Conservation (phyloP, 108 stramenopile genomes). For the Cylindrotheca closterium region DNA sequence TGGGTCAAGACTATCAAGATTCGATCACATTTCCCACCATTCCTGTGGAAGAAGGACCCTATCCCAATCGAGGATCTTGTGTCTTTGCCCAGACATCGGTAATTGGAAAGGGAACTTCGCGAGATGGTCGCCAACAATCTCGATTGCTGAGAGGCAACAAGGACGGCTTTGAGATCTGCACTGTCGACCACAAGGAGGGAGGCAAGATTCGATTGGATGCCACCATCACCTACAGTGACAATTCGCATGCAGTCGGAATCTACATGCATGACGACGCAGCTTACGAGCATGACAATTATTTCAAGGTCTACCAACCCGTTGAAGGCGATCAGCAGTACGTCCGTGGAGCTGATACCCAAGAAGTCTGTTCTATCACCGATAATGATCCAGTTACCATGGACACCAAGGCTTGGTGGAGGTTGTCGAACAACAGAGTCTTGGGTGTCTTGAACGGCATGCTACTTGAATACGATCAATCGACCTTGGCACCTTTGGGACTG, state of each 20-base stretch:
- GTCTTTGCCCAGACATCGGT: conserved; percentile 86
- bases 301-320: conserved; percentile 31
- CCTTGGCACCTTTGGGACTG: conserved; percentile 90
- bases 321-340: too few species aligned
- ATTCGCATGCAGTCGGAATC: too few species aligned
- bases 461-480: conserved; percentile 89
- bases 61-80: conserved; percentile 68
- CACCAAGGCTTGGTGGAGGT: conserved; percentile 84
- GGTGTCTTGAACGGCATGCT: conserved; percentile 89
- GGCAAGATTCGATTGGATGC: conserved; percentile 73
- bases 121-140: conserved; percentile 88
- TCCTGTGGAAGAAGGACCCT: too few species aligned
- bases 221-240: too few species aligned
- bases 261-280: too few species aligned
- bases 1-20: conserved; percentile 58
- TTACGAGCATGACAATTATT: too few species aligned
- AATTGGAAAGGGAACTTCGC: conserved; percentile 72
- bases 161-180: conserved; percentile 85
- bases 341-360: too few species aligned
- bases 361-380: too few species aligned
- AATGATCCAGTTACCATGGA: too few species aligned
- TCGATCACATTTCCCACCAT: too few species aligned
- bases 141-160: conserved; percentile 84
- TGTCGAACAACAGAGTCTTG: conserved; percentile 88
- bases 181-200: conserved; percentile 78